Conservation (phyloP, 495 filamentous ascomycete genomes). For the Penicillium manginii region DNA sequence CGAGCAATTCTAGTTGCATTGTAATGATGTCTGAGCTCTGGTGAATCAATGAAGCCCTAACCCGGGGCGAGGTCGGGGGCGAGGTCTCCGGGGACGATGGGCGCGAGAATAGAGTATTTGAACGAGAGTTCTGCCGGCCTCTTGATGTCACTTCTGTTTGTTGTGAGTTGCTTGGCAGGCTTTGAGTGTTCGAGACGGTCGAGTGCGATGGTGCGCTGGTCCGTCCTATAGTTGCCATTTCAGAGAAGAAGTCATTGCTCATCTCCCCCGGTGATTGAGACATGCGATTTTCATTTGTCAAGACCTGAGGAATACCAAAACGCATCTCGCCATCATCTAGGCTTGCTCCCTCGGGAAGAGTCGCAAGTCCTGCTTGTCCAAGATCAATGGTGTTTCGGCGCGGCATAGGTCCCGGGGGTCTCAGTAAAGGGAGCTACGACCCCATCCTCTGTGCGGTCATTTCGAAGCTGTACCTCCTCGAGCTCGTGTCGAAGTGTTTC, state of each 20-base stretch:
- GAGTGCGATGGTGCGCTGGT: constrained; percentile 24
- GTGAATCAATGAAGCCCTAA: constrained; percentile 50
- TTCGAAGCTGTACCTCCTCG: constrained; percentile 25
- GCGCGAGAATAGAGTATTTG: constrained; percentile 49
- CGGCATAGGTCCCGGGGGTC: constrained; percentile 12
- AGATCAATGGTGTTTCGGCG: constrained; percentile 6
- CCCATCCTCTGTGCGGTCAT: constrained; percentile 5
- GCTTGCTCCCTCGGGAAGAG: constrained; percentile 11
- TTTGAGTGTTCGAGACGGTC: constrained; percentile 16
- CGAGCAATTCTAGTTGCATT: constrained; percentile 50
- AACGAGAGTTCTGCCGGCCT: constrained; percentile 37
- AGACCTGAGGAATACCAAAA: constrained; percentile 30
- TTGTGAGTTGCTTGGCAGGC: constrained; percentile 18
- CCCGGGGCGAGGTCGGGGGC: constrained; percentile 49
- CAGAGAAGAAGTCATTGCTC: constrained; percentile 38
- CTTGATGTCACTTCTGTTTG: constrained; percentile 14
- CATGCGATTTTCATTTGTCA: constrained; percentile 43
- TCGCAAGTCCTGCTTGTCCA: constrained; percentile 11
- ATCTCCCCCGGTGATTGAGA: constrained; percentile 46
- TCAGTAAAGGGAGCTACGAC: constrained; percentile 7
- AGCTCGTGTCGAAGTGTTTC: constrained; percentile 39
- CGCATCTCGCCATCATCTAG: constrained; percentile 17
- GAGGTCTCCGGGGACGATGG: constrained; percentile 47
- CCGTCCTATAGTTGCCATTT: constrained; percentile 32
- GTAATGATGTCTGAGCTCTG: constrained; percentile 53